Evolutionary conservation across 164 flowering plant genomes (phyloP).

Genomic region (Annona squamosa): DNA sequence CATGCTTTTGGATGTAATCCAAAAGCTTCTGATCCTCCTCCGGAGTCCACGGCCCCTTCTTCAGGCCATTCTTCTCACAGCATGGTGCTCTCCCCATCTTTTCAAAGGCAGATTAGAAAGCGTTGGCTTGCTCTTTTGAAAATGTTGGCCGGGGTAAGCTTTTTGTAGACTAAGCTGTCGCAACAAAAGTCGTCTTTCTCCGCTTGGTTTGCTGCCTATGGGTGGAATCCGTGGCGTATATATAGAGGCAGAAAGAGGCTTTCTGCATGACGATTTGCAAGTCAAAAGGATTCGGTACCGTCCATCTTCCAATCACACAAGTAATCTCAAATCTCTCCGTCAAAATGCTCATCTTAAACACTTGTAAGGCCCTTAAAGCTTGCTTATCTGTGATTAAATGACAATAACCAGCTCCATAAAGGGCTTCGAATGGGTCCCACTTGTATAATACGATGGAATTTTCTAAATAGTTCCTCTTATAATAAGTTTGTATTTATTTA

Average conservation of each 20-base stretch:
- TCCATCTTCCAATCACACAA: conserved; percentile 12
- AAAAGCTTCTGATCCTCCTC: conserved; percentile 88
- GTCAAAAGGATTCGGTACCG: conserved; percentile 50
- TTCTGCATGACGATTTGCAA: conserved; percentile 6
- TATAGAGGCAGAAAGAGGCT: background rate
- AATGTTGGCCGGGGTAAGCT: background rate
- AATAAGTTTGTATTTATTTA: too few species aligned
- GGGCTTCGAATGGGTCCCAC: too few species aligned
- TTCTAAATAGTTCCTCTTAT: too few species aligned
- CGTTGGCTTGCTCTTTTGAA: background rate
- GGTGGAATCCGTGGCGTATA: background rate
- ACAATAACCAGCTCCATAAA: too few species aligned
- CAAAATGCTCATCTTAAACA: too few species aligned
- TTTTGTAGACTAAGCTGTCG: background rate
- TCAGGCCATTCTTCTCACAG: conserved; percentile 79
- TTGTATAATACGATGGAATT: too few species aligned
- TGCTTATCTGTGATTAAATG: background rate
- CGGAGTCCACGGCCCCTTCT: conserved; percentile 92
- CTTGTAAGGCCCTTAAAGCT: background rate
- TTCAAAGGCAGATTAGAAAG: background rate
- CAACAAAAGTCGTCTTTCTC: background rate
- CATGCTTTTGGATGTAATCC: conserved; percentile 69
- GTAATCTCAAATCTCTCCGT: background rate
- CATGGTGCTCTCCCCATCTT: conserved; percentile 93
- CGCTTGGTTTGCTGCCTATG: too few species aligned